phyloP scores from a whole-genome alignment of 192 early-diverging fungal genomes.

The Mortierella antarctica region DNA sequence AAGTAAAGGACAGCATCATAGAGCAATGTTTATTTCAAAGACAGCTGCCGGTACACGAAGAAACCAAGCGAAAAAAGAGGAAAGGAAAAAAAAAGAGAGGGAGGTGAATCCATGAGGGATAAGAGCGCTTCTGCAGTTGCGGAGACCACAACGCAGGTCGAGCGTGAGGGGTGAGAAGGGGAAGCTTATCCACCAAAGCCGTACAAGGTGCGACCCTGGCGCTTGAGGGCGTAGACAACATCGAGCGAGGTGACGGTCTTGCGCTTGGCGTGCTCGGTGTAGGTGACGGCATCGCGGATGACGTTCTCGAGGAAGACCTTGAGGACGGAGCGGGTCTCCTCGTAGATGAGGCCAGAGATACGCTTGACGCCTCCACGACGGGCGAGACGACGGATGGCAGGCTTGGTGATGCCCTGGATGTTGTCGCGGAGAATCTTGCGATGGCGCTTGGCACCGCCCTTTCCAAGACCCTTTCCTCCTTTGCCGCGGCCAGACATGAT shows the following conservation, averaged over 20 bases:
- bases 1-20: not conserved
- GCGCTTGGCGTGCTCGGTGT: slow-evolving; percentile 93
- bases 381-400: slow-evolving; percentile 97
- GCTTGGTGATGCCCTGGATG: slow-evolving; percentile 97
- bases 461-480: slow-evolving; percentile 99
- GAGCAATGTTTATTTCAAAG: not conserved
- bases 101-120: not conserved
- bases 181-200: slow-evolving; percentile 67
- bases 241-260: slow-evolving; percentile 99
- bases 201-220: slow-evolving; percentile 96
- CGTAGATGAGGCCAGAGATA: slow-evolving; percentile 99
- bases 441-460: slow-evolving; percentile 99
- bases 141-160: not conserved
- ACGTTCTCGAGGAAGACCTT: slow-evolving; percentile 99
- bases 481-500: slow-evolving; percentile 97
- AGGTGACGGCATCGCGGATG: slow-evolving; percentile 85
- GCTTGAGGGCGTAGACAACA: slow-evolving; percentile 99
- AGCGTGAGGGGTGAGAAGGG: not conserved
- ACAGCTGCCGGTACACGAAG: not conserved
- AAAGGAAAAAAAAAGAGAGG: not conserved
- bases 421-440: slow-evolving; percentile 99
- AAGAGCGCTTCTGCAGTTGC: not conserved
- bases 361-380: slow-evolving; percentile 99
- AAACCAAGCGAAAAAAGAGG: not conserved
- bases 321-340: slow-evolving; percentile 97